phyloP scores from a whole-genome alignment of 495 filamentous ascomycete species.

The Podospora comata region DNA sequence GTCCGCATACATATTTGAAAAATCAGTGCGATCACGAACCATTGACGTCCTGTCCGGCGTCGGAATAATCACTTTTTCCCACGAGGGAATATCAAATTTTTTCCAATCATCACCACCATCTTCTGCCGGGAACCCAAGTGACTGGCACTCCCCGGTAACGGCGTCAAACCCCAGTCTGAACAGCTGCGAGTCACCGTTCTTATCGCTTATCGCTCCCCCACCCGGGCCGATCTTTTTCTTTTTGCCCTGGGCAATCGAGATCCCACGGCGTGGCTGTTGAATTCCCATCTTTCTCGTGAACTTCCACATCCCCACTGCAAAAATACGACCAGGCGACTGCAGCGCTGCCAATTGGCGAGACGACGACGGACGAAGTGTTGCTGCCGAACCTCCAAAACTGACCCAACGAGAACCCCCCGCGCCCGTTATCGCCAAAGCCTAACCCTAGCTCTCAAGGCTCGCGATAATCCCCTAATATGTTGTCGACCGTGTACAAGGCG shows the following conservation, averaged over 20 bases:
- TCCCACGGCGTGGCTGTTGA: slow-evolving; percentile 12
- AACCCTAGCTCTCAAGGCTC: not conserved
- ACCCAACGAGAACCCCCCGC: slow-evolving; percentile 1
- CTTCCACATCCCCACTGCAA: slow-evolving; percentile 11
- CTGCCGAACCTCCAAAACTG: slow-evolving; percentile 13
- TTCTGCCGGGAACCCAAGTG: not conserved
- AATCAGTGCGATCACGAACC: not conserved
- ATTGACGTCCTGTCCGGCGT: slow-evolving; percentile 15
- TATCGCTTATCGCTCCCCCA: slow-evolving; percentile 34
- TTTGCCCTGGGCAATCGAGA: slow-evolving; percentile 17
- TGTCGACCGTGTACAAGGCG: slow-evolving; percentile 44
- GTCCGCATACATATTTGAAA: not conserved
- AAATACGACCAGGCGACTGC: slow-evolving; percentile 20
- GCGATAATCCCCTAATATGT: slow-evolving; percentile 25
- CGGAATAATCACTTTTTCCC: slow-evolving; percentile 15
- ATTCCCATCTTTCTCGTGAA: slow-evolving; percentile 17
- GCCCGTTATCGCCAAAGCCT: slow-evolving; percentile 7
- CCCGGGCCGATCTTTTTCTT: slow-evolving; percentile 22
- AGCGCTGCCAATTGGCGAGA: slow-evolving; percentile 26
- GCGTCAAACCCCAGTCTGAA: not conserved
- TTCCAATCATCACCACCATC: not conserved
- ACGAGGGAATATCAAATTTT: slow-evolving; percentile 14
- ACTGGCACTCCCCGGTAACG: not conserved
- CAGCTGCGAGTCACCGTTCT: slow-evolving; percentile 26
- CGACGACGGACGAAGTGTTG: slow-evolving; percentile 18